phyloP scores from a whole-genome alignment of 2,329 filamentous ascomycete genomes.

The Scopulariopsis brevicaulis region DNA sequence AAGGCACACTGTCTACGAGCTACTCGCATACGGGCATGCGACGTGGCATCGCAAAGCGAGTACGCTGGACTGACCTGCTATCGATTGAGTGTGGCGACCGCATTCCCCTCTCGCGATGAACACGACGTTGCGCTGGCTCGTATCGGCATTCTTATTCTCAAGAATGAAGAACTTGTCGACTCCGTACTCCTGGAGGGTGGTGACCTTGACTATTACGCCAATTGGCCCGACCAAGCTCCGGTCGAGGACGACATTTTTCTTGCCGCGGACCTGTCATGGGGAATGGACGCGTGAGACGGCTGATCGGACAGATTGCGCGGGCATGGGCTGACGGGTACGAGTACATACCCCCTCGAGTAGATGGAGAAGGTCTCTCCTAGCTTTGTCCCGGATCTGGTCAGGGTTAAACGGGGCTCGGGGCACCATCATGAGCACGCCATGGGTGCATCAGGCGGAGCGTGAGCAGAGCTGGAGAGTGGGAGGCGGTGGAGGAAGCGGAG shows the following conservation, averaged over 20 bases:
- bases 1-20: not conserved
- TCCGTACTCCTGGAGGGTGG: constrained; percentile 90
- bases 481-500: not conserved
- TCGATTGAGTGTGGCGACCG: constrained; percentile 67
- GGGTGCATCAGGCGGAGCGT: constrained; percentile 6
- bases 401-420: constrained; percentile 61
- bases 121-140: constrained; percentile 87
- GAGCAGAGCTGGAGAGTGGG: not conserved
- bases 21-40: not conserved
- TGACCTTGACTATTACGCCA: constrained; percentile 88
- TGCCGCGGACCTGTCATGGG: constrained; percentile 70
- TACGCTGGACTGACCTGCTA: constrained; percentile 63
- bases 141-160: constrained; percentile 91
- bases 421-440: constrained; percentile 53
- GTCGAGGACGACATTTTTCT: constrained; percentile 96
- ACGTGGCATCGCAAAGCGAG: not conserved
- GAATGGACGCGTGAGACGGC: constrained; percentile 8
- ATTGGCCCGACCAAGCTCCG: constrained; percentile 81
- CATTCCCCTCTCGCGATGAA: constrained; percentile 90
- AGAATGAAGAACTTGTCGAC: constrained; percentile 96
- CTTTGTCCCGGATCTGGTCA: constrained; percentile 67
- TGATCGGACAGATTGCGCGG: not conserved
- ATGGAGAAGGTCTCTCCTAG: constrained; percentile 78
- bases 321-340: constrained; percentile 9
- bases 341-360: constrained; percentile 87